Percentiles rank a stretch among this genome's conserved stretches.
These are phyloP conservation scores for Boletus mariae DNA, from an alignment of 1,284 basidiomycete genomes.

Conservation along the genomic window DNA sequence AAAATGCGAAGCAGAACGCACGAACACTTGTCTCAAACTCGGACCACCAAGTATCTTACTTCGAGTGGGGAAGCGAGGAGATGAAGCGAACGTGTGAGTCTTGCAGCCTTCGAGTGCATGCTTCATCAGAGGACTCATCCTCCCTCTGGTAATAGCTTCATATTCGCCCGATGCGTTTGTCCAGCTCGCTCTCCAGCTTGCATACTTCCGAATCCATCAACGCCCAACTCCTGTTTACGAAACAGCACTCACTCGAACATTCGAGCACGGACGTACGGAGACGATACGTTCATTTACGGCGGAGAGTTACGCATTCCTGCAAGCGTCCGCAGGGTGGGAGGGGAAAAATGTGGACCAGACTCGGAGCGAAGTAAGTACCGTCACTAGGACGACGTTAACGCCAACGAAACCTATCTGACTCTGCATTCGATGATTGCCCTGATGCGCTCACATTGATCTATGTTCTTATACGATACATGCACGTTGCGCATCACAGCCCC, in stretches of 20 bases:
- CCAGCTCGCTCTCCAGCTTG: slow-evolving; percentile 70
- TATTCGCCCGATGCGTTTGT: slow-evolving; percentile 88
- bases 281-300: slow-evolving; percentile 80
- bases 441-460: background rate
- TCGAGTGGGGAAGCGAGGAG: slow-evolving; percentile 88
- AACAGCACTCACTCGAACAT: slow-evolving; percentile 89
- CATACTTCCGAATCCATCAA: slow-evolving; percentile 81
- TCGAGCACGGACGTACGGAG: slow-evolving; percentile 90
- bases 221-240: slow-evolving; percentile 91
- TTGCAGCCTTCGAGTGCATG: background rate
- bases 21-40: slow-evolving; percentile 69
- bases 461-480: background rate
- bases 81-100: slow-evolving; percentile 75
- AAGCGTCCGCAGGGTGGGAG: slow-evolving; percentile 19
- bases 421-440: background rate
- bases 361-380: slow-evolving; percentile 14
- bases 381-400: background rate
- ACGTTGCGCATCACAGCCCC: slow-evolving; percentile 11
- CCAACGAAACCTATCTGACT: background rate
- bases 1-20: slow-evolving; percentile 58
- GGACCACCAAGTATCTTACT: slow-evolving; percentile 85
- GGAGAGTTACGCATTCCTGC: slow-evolving; percentile 75
- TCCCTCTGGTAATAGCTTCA: slow-evolving; percentile 44
- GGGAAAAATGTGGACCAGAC: slow-evolving; percentile 1
- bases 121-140: background rate